Evolutionary conservation across 2,329 filamentous ascomycete genomes (phyloP), one percentile per base, ranked within the genome.

Genomic region (Ustilaginoidea virens): DNA sequence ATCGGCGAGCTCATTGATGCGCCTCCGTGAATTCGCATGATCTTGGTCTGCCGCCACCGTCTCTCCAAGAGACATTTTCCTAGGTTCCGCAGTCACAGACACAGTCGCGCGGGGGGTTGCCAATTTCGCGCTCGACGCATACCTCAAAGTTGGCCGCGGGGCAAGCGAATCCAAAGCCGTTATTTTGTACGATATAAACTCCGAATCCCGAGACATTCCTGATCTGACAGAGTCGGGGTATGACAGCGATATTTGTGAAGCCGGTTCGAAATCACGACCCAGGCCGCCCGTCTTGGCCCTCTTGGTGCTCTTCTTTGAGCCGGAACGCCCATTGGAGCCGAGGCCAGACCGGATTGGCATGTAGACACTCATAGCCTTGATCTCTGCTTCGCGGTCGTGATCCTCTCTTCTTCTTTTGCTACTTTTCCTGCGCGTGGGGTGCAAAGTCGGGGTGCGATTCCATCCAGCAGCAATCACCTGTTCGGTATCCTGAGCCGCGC

Each of bases 71-170:
- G 66, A 57, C 54, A 66, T 58, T 48, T 63, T 59, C 41, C 63
- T 50, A 24, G 66, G 68, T 10, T 60, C 55, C 11, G 60, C 51
- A 29, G 66, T 57, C 5, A 58, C 53, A 4, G 64, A 58, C 27
- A 53, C 60, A 10, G 59, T 51, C 25, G 55, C 50, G 46, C 52
- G 53, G 45, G 55, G 51, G 39, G 62, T 47, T 33, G 56, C 60
- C 44, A 68, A 63, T 40, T 75, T 65, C 12, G 78, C 66, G 33
- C 74, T 67, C 16, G 74, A 66, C 4, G 77, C 70, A 49, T 76
- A 83, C 36, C 77, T 77, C 32, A 96, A 67, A 0, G 80, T 85
- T 9, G 90, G 90, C 26, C 85, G 71, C 5, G 90, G 87, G 7
- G 80, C 77, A 36, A 94, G 69, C n/a, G 80, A 70, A 36, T 80